A percentile compares a stretch with the other conserved stretches of the same genome.
Conservation (phyloP, 495 filamentous ascomycete genomes). For the Annulohypoxylon stygium region DNA sequence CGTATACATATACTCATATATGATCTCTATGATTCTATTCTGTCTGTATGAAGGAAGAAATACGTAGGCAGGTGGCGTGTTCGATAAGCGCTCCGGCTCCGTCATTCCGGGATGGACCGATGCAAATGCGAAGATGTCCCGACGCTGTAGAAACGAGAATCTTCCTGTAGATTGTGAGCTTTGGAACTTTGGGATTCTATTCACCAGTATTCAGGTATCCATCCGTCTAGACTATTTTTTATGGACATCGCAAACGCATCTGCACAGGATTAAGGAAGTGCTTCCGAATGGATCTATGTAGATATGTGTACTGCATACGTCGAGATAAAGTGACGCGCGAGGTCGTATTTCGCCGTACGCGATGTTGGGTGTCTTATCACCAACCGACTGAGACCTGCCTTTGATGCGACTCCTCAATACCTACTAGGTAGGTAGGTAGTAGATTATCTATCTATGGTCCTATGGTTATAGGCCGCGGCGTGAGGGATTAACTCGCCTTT, state of each 20-base stretch:
- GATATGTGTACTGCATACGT: not conserved
- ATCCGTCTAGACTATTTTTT: not conserved
- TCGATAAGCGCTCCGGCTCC: constrained; percentile 7
- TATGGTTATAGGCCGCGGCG: not conserved
- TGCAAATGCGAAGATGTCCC: constrained; percentile 21
- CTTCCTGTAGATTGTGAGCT: not conserved
- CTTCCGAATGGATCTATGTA: not conserved
- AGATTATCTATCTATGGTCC: constrained; percentile 1
- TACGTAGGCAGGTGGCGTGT: not conserved
- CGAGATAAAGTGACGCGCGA: not conserved
- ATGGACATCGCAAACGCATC: not conserved
- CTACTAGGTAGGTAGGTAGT: no score
- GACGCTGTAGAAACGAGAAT: not conserved
- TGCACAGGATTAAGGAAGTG: not conserved
- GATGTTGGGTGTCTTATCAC: not conserved
- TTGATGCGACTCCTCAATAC: not conserved
- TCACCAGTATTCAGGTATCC: no score
- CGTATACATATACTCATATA: no score
- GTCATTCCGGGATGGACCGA: not conserved
- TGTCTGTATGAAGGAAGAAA: not conserved
- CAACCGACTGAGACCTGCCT: not conserved
- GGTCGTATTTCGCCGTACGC: not conserved
- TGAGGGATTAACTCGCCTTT: constrained; percentile 14
- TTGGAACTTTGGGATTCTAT: constrained; percentile 1
- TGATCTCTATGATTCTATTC: not conserved